These are phyloP conservation scores for Vitis hybrid DNA, from an alignment of 177 flowering plant species.

Conservation along the genomic window DNA sequence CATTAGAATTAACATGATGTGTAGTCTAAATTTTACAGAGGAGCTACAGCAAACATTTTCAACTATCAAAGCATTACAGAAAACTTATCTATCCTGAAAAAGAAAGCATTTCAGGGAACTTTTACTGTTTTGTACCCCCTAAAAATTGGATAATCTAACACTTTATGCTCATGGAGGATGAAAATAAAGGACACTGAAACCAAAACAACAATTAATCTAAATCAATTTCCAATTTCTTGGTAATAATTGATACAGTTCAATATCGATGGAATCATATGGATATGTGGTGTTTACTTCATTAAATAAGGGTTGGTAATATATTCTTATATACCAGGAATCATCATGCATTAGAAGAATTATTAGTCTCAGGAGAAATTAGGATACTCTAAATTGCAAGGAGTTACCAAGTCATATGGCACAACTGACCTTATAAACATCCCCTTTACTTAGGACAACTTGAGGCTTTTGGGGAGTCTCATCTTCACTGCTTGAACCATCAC, in stretches of 20 bases:
- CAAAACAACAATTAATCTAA: neutral
- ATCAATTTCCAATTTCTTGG: neutral
- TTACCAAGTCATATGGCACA: neutral
- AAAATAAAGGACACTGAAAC: neutral
- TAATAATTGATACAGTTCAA: neutral
- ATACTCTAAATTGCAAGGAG: neutral
- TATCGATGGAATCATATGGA: neutral
- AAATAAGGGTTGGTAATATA: no score
- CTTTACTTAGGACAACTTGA: constrained; percentile 56
- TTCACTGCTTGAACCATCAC: constrained; percentile 73
- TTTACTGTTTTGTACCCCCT: no score
- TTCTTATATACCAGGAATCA: no score
- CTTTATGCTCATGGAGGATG: neutral
- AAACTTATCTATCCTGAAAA: no score
- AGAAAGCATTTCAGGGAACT: no score
- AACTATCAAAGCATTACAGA: neutral
- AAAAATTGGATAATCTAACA: neutral
- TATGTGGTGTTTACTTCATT: no score
- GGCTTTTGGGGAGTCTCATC: constrained; percentile 54
- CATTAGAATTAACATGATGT: neutral
- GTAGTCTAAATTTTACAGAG: neutral
- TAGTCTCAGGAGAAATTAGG: no score
- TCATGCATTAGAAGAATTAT: no score
- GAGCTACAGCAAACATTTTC: neutral
- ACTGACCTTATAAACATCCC: constrained; percentile 76